phyloP scores from a whole-genome alignment of 106 monocot genomes.

The Dioscorea alata region DNA sequence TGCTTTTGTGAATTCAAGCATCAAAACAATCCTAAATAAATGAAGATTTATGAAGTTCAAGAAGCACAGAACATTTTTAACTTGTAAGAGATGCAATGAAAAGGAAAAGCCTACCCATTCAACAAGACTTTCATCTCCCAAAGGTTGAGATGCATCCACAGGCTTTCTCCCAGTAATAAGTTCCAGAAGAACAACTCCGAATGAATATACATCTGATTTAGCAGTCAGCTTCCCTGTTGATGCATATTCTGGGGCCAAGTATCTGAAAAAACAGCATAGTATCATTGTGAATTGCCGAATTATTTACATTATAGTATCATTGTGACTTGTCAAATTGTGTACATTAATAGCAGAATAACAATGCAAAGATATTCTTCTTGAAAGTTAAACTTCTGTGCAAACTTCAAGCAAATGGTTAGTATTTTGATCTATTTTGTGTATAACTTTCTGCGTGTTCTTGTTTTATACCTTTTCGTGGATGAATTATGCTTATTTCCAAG shows the following conservation, averaged over 20 bases:
- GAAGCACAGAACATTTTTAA: background rate
- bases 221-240: conserved; percentile 46
- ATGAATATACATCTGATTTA: conserved; percentile 53
- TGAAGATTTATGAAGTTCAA: background rate
- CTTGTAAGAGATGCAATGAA: background rate
- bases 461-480: no score
- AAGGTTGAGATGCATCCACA: conserved; percentile 40
- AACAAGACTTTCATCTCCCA: conserved; percentile 55
- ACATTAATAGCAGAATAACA: background rate
- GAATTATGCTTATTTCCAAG: no score
- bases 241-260: conserved; percentile 56
- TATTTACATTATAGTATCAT: background rate
- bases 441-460: no score
- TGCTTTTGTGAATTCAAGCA: no score
- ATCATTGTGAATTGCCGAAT: background rate
- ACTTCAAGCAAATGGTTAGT: background rate
- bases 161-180: conserved; percentile 42
- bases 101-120: conserved; percentile 42
- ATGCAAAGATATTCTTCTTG: background rate
- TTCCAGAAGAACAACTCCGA: conserved; percentile 50
- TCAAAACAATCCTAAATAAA: no score
- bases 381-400: background rate
- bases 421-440: no score
- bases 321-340: background rate
- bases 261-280: conserved; percentile 13